Evolutionary conservation across 768 basidiomycete genomes (phyloP).

Genomic region (Termitomyces sp.): DNA sequence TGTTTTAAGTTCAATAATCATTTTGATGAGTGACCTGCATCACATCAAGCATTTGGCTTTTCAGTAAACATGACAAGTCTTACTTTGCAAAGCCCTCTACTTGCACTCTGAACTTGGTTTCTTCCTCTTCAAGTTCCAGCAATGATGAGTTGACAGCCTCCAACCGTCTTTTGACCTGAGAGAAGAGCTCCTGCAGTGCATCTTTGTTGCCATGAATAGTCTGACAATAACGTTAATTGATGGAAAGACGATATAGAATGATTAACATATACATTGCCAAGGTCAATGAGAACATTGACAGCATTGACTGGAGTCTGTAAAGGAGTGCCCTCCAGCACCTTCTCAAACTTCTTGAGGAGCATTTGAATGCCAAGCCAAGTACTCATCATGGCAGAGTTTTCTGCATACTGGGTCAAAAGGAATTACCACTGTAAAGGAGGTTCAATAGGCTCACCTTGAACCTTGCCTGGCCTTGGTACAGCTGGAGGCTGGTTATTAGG

Average conservation of each 20-base stretch:
- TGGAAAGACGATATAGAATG: not conserved
- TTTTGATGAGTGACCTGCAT: not conserved
- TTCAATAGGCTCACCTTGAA: not conserved
- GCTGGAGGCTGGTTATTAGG: not conserved
- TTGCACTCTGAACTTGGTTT: not conserved
- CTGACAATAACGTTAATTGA: not conserved
- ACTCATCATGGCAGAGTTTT: not conserved
- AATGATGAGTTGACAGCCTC: not conserved
- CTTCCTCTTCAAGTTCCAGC: not conserved
- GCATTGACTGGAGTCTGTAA: not conserved
- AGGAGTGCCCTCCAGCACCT: not conserved
- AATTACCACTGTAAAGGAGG: not conserved
- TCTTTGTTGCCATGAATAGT: not conserved
- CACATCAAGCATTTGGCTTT: not conserved
- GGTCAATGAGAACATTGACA: not conserved
- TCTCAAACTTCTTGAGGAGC: not conserved
- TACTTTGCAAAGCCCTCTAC: not conserved
- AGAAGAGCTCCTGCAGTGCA: not conserved
- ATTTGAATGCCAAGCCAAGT: not conserved
- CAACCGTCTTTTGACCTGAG: not conserved
- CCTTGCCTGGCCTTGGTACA: not conserved
- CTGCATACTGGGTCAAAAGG: no score
- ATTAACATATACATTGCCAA: not conserved
- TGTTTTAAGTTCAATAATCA: not conserved
- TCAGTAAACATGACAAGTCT: not conserved